Conservation (phyloP, 345 rosid species). For the Cardamine resedifolia region DNA sequence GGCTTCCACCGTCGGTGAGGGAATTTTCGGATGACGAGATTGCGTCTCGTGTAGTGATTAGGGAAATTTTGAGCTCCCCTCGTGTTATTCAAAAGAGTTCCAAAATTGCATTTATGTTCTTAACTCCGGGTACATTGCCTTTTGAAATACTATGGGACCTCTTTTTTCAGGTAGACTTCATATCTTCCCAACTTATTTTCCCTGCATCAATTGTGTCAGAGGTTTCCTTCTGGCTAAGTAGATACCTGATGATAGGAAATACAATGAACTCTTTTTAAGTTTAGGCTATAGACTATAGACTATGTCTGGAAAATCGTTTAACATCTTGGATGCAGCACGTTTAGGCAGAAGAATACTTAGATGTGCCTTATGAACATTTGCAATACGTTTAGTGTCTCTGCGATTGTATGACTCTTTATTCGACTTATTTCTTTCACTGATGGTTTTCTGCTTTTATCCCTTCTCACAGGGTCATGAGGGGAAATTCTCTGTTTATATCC, state of each 20-base stretch:
- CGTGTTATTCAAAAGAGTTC: slow-evolving; percentile 51
- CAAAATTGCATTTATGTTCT: slow-evolving; percentile 93
- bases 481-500: slow-evolving; percentile 72
- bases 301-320: neutral
- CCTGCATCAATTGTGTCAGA: neutral
- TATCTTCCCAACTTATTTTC: slow-evolving; percentile 1
- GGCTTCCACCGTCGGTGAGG: slow-evolving; percentile 95
- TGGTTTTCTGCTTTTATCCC: neutral
- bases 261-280: neutral
- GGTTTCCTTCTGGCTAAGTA: slow-evolving; percentile 9
- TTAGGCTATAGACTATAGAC: neutral
- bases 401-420: neutral
- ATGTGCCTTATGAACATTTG: slow-evolving; percentile 11
- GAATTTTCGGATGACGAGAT: slow-evolving; percentile 76
- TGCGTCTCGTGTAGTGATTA: slow-evolving; percentile 68
- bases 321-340: neutral
- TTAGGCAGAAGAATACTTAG: neutral
- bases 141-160: slow-evolving; percentile 95
- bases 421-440: neutral
- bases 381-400: neutral
- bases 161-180: slow-evolving; percentile 62
- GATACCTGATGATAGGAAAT: slow-evolving; percentile 2
- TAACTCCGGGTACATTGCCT: slow-evolving; percentile 85
- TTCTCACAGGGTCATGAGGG: slow-evolving; percentile 75
- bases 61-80: slow-evolving; percentile 68